Evolutionary conservation across 208 protist species (phyloP).

Genomic region (Porcisia hertigi): DNA sequence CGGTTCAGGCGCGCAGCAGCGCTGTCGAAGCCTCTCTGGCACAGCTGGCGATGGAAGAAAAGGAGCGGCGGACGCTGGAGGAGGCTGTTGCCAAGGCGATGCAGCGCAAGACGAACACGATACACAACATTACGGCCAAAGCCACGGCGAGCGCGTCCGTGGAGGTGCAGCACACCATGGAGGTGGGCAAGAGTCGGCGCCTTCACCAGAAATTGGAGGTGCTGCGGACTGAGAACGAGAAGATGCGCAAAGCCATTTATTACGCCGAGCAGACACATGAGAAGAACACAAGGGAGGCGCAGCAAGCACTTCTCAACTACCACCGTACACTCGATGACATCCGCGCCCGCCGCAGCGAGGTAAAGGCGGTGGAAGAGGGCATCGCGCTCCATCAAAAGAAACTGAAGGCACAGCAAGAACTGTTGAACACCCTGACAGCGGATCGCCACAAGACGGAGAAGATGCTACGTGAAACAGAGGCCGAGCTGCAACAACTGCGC

Average conservation of each 20-base stretch:
- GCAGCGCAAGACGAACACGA: constrained; percentile 63
- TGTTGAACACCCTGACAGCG: constrained; percentile 95
- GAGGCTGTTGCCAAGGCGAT: constrained; percentile 59
- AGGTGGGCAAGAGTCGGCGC: constrained; percentile 89
- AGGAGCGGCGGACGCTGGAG: constrained; percentile 64
- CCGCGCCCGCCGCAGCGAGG: constrained; percentile 78
- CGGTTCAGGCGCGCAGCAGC: constrained; percentile 49
- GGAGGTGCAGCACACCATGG: constrained; percentile 78
- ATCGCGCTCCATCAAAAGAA: constrained; percentile 91
- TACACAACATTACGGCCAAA: constrained; percentile 71
- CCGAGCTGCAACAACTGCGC: constrained; percentile 94
- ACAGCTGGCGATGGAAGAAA: constrained; percentile 66
- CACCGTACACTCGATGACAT: constrained; percentile 94
- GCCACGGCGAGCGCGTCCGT: constrained; percentile 48
- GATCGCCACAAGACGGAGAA: constrained; percentile 97
- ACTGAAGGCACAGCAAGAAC: constrained; percentile 95
- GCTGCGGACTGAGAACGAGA: constrained; percentile 90
- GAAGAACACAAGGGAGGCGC: constrained; percentile 75
- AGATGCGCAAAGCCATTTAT: constrained; percentile 90
- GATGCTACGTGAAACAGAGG: constrained; percentile 94
- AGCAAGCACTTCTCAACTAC: constrained; percentile 80
- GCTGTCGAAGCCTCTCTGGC: constrained; percentile 58
- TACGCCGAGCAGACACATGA: constrained; percentile 91
- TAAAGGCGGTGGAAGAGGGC: constrained; percentile 90
- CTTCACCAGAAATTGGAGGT: constrained; percentile 88